Evolutionary conservation across 2,329 filamentous ascomycete species (phyloP).

Genomic region (Xylariales sp.): DNA sequence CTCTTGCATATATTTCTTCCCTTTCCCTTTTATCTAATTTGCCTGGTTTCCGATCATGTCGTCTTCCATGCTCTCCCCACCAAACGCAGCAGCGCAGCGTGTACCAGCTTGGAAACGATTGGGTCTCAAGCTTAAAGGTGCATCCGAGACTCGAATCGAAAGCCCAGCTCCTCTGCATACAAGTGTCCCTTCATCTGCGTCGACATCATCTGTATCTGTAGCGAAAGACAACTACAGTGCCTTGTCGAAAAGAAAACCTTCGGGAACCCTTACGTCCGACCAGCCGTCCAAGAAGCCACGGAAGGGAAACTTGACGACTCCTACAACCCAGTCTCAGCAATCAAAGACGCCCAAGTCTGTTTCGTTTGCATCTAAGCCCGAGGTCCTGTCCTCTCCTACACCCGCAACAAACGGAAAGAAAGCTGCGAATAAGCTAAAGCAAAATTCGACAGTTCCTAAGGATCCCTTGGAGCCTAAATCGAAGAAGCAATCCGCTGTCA

Average conservation of each 20-base stretch:
- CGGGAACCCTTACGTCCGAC: conserved; percentile 25
- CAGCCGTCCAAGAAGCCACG: conserved; percentile 26
- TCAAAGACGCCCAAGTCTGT: conserved; percentile 46
- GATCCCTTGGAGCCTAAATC: conserved; percentile 28
- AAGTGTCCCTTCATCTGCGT: conserved; percentile 13
- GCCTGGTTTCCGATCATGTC: conserved; percentile 33
- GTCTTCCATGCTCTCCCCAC: too few relatives aligned
- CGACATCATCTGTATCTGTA: conserved; percentile 6
- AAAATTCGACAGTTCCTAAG: conserved; percentile 27
- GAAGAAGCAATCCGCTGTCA: conserved; percentile 31
- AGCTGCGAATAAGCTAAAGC: conserved; percentile 26
- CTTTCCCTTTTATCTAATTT: neutral
- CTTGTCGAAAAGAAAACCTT: conserved; percentile 27
- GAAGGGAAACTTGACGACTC: conserved; percentile 23
- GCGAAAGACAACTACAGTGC: conserved; percentile 2
- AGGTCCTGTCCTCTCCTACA: conserved; percentile 11
- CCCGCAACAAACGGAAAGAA: conserved; percentile 16
- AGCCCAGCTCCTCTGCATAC: conserved; percentile 23
- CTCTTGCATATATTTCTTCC: conserved; percentile 3
- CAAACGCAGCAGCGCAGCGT: conserved; percentile 39
- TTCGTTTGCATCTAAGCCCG: conserved; percentile 30
- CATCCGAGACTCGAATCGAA: conserved; percentile 26
- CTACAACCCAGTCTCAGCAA: conserved; percentile 23
- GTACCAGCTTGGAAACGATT: conserved; percentile 58
- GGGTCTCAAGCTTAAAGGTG: conserved; percentile 56